Conservation (phyloP, 1,284 basidiomycete genomes). For the Paramarasmius palmivorus region DNA sequence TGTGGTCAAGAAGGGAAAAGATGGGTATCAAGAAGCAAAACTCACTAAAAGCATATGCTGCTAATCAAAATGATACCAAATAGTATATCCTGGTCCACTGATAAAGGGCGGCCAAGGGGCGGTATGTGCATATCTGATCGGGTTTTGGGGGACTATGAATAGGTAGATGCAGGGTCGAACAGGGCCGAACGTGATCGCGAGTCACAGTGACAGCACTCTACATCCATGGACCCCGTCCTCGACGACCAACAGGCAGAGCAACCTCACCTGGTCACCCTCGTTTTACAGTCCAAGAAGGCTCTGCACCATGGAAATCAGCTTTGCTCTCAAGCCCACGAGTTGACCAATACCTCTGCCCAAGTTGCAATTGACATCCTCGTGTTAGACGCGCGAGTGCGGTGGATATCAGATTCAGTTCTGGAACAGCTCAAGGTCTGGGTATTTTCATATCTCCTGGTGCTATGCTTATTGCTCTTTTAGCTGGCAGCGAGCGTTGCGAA, state of each 20-base stretch:
- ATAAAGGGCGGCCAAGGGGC: no score
- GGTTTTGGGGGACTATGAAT: no score
- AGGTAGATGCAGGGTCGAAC: no score
- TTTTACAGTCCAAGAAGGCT: slow-evolving; percentile 77
- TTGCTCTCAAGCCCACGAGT: slow-evolving; percentile 60
- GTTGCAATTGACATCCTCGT: slow-evolving; percentile 68
- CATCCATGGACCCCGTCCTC: background rate
- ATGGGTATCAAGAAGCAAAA: no score
- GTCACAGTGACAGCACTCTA: background rate
- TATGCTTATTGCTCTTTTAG: slow-evolving; percentile 35
- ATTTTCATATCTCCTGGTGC: slow-evolving; percentile 1
- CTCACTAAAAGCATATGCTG: no score
- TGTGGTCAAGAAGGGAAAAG: background rate
- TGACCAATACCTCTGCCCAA: slow-evolving; percentile 63
- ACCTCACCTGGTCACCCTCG: slow-evolving; percentile 69
- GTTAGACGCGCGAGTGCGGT: slow-evolving; percentile 74
- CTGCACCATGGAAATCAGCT: slow-evolving; percentile 73
- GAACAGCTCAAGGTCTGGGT: slow-evolving; percentile 69
- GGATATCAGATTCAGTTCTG: slow-evolving; percentile 69
- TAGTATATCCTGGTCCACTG: no score
- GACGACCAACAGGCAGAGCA: slow-evolving; percentile 26
- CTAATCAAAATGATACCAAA: no score
- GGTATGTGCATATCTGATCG: no score
- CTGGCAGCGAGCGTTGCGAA: slow-evolving; percentile 70
- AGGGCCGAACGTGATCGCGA: no score